Base-by-base conservation (phyloP, 176 grass and related monocot species). In the Eleusine coracana region DNA sequence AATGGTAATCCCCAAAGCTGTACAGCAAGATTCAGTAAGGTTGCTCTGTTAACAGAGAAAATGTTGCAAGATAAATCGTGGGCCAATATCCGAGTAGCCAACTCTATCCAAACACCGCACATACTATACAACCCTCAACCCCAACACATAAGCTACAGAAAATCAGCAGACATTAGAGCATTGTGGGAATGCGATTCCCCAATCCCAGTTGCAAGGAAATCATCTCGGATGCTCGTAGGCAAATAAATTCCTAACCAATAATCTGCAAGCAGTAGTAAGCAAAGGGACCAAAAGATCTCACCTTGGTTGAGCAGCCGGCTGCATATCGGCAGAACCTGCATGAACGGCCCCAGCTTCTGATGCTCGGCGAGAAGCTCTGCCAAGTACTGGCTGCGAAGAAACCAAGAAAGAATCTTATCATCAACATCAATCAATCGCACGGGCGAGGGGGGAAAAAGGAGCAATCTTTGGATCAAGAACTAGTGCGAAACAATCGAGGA, bases 281-380 rank as follows among this genome's bases (percentile, higher is more conserved):
- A 14, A 18, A 55, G 44, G 34, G 21, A 60, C 54, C 23, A 66
- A 83, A 86, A 87, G 56, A 78, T 76, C 73, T 80, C 79, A 97
- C 94, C 91, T 97, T 97, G 94, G 68, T 87, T 94, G 79, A 97
- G 73, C 66, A 97, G 49, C 12, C 91, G 87, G 80, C 89, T 92
- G 80, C 91, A 97, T 93, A 92, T 82, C 16, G 94, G 94, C 85
- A 97, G 89, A 88, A 94, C 87, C 92, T 97, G 94, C 91, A 94
- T 89, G 85, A 97, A 97, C 52, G 91, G 94, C 28, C 91, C 94
- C 5, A 97, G 79, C 89, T 97, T 97, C 68, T 94, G 91, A 63
- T 94, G 80, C 87, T 97, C 94, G 3, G 85, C 91, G 20, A 97
- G 88, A 37, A 97, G 87, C 89, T 97, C 94, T 18, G 91, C 87